These are phyloP conservation scores for Petrea volubilis DNA, from an alignment of 257 asterid genomes.

Conservation along the genomic window DNA sequence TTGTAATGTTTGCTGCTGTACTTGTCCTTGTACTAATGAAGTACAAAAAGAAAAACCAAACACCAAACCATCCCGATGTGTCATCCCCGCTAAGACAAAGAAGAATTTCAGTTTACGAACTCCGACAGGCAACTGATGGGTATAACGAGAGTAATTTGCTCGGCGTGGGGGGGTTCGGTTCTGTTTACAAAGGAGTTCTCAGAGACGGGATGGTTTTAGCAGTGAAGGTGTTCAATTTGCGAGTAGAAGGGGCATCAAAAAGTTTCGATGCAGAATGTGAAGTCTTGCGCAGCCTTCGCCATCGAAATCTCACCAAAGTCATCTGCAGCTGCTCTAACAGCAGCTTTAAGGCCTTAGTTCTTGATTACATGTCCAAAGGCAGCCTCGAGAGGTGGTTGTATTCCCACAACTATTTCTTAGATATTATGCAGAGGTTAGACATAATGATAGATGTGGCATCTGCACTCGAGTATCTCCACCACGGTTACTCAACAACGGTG, in stretches of 20 bases:
- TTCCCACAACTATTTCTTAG: conserved; percentile 6
- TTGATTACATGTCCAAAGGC: conserved; percentile 36
- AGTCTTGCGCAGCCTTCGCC: conserved; percentile 20
- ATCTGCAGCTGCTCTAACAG: conserved; percentile 20
- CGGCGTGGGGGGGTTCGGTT: conserved; percentile 21
- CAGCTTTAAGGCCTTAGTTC: conserved; percentile 31
- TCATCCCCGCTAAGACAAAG: not conserved
- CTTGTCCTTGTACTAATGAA: not conserved
- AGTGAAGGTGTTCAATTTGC: conserved; percentile 27
- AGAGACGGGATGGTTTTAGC: conserved; percentile 11
- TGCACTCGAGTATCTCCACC: conserved; percentile 36
- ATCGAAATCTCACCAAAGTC: conserved; percentile 34
- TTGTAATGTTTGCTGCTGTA: not conserved
- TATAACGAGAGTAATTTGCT: conserved; percentile 26
- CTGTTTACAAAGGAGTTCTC: too few relatives aligned
- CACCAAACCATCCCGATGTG: not conserved
- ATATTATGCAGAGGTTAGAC: conserved; percentile 24
- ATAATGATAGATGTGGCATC: conserved; percentile 37
- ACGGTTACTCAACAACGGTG: conserved; percentile 15
- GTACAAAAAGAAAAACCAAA: not conserved
- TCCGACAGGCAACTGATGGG: conserved; percentile 21
- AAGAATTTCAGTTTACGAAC: conserved; percentile 25
- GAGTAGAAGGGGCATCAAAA: conserved; percentile 16
- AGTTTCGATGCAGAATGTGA: conserved; percentile 33
- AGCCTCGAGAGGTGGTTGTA: conserved; percentile 36